These are phyloP conservation scores for Fusarium caatingaense DNA, from an alignment of 2,329 filamentous ascomycete species.

Conservation along the genomic window DNA sequence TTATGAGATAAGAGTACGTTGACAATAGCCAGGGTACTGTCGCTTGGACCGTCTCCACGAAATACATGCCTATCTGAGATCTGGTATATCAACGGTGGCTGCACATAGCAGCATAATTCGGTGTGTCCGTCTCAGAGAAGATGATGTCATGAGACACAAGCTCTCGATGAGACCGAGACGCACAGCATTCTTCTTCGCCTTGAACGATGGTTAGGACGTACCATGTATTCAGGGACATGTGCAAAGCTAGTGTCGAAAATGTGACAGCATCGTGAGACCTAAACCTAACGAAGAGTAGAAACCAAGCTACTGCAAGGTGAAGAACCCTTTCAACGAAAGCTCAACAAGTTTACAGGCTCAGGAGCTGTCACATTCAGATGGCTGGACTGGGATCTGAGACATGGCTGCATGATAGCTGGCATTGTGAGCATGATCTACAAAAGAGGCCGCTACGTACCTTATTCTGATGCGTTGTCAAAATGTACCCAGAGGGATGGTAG, in stretches of 20 bases:
- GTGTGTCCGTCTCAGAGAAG: background rate
- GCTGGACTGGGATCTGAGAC: slow-evolving; percentile 23
- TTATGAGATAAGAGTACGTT: background rate
- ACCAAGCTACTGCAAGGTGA: slow-evolving; percentile 6
- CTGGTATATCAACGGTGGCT: slow-evolving; percentile 4
- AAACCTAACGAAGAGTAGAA: background rate
- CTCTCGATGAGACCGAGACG: background rate
- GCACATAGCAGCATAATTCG: background rate
- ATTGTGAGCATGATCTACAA: slow-evolving; percentile 7
- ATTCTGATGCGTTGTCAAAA: slow-evolving; percentile 24
- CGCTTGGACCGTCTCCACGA: background rate
- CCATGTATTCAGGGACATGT: background rate
- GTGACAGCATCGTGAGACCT: background rate
- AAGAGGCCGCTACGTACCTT: slow-evolving; percentile 6
- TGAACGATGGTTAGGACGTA: background rate
- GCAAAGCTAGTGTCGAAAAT: background rate
- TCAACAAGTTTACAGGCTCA: background rate
- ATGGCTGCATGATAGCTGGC: background rate
- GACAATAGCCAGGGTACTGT: background rate
- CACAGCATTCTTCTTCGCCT: background rate
- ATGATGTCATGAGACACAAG: background rate
- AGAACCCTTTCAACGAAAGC: background rate
- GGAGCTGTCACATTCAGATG: slow-evolving; percentile 2
- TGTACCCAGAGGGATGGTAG: slow-evolving; percentile 20
- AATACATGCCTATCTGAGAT: background rate